Evolutionary conservation across 352 stramenopile species (phyloP).

Genomic region (Pythium coloratum): DNA sequence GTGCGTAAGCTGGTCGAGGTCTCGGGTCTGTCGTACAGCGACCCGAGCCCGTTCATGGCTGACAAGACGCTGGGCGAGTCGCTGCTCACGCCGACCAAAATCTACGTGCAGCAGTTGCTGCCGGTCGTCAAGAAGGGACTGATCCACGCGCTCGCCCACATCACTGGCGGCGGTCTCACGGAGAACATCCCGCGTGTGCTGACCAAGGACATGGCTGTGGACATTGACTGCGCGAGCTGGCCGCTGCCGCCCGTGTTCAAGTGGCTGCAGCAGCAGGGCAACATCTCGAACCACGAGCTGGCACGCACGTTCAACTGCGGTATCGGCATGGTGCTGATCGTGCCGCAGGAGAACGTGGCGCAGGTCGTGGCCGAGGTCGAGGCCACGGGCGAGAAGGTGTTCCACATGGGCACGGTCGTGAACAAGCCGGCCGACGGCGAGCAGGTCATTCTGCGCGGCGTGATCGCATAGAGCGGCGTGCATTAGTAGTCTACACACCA

Average conservation of each 20-base stretch:
- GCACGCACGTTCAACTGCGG: constrained; percentile 99
- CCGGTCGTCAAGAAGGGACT: constrained; percentile 74
- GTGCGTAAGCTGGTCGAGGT: constrained; percentile 96
- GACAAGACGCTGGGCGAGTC: constrained; percentile 92
- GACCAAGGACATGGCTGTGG: constrained; percentile 87
- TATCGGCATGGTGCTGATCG: constrained; percentile 98
- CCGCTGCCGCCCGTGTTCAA: constrained; percentile 95
- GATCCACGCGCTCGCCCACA: constrained; percentile 95
- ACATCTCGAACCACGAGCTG: constrained; percentile 95
- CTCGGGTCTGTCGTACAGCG: constrained; percentile 79
- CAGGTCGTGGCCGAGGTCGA: constrained; percentile 85
- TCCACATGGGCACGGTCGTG: constrained; percentile 87
- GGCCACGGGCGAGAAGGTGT: constrained; percentile 88
- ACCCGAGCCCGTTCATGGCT: constrained; percentile 72
- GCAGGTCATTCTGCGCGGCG: constrained; percentile 84
- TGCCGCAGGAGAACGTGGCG: constrained; percentile 88
- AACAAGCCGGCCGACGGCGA: constrained; percentile 50
- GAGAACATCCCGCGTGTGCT: constrained; percentile 98
- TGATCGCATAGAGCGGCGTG: constrained; percentile 44
- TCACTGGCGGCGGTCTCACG: constrained; percentile 97
- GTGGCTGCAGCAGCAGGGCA: constrained; percentile 94
- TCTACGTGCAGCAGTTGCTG: constrained; percentile 95
- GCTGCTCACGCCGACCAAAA: constrained; percentile 96
- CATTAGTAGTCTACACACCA: background rate
- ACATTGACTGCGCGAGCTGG: constrained; percentile 92